Conservation (phyloP, 257 asterid genomes). For the Datura wrightii region DNA sequence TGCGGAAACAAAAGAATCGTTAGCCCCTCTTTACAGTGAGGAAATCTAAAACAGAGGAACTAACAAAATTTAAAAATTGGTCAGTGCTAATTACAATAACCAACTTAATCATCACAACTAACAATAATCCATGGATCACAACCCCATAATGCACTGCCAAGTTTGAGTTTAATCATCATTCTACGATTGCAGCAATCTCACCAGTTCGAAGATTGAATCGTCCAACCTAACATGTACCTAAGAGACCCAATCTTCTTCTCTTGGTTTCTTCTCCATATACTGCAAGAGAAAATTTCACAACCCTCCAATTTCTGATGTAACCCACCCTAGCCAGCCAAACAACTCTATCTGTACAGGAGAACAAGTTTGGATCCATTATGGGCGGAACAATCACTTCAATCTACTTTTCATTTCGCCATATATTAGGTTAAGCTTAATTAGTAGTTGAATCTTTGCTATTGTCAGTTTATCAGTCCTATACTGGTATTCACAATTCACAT, state of each 20-base stretch:
- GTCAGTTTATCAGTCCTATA: background rate
- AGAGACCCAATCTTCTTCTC: conserved; percentile 14
- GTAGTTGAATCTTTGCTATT: background rate
- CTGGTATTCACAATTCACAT: background rate
- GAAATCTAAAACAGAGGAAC: background rate
- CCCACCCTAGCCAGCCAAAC: background rate
- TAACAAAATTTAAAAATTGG: background rate
- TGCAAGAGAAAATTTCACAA: background rate
- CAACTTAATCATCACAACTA: background rate
- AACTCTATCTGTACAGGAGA: background rate
- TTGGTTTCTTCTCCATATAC: background rate
- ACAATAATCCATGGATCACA: background rate
- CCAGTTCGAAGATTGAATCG: background rate
- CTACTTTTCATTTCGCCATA: background rate
- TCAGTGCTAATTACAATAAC: background rate
- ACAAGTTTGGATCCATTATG: conserved; percentile 7
- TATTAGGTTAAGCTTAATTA: background rate
- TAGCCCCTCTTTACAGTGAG: background rate
- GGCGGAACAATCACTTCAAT: background rate
- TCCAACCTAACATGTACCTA: background rate
- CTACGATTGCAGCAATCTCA: background rate
- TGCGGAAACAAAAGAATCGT: background rate
- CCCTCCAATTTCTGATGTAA: background rate
- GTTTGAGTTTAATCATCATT: background rate
- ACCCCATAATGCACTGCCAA: background rate